phyloP scores from a whole-genome alignment of 768 basidiomycete genomes.

The Lactarius quietus region DNA sequence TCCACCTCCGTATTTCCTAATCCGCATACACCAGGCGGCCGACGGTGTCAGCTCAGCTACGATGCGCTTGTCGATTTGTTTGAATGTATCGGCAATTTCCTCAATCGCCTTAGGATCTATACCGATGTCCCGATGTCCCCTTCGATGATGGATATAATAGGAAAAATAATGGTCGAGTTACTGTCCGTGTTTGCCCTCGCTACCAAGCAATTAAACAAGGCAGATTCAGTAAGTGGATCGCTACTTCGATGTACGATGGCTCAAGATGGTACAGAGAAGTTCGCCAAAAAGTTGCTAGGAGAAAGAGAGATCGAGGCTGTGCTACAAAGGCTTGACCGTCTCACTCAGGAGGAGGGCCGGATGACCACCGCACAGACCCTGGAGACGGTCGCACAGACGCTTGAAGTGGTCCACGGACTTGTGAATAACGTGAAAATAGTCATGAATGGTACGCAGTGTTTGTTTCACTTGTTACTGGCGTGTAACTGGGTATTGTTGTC shows the following conservation, averaged over 20 bases:
- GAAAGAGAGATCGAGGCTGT: background rate
- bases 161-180: conserved; percentile 5
- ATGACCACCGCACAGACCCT: background rate
- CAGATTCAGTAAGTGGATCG: background rate
- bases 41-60: background rate
- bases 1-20: background rate
- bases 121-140: background rate
- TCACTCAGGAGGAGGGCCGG: conserved; percentile 6
- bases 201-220: conserved; percentile 1
- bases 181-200: conserved; percentile 1
- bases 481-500: background rate
- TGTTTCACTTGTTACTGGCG: background rate
- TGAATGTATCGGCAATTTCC: conserved; percentile 1
- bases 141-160: background rate
- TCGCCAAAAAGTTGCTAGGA: conserved; percentile 1
- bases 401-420: conserved; percentile 3
- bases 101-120: conserved; percentile 4
- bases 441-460: background rate
- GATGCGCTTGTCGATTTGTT: conserved; percentile 5
- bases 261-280: background rate
- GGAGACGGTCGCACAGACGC: background rate
- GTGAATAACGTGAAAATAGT: background rate
- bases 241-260: background rate
- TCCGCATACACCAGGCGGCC: background rate
- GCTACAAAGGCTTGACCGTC: background rate